Base-by-base conservation (phyloP, 2,329 filamentous ascomycete species). In the Fusarium torreyae region DNA sequence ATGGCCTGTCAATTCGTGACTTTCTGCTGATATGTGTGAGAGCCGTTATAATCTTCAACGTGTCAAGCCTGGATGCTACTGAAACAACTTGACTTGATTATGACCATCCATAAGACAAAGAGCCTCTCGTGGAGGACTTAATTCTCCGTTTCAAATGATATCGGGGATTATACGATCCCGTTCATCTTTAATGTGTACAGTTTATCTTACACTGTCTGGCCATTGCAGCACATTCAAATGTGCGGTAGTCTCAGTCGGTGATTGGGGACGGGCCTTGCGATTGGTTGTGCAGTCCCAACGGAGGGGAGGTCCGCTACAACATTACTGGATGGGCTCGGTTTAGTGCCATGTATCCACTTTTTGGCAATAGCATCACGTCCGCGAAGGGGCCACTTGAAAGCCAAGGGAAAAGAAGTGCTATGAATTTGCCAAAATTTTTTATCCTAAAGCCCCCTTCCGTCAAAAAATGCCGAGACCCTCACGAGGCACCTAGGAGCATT, bases 141-240 rank as follows among this genome's bases (percentile, higher is more conserved):
- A 17, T 6, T 22, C 6, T 34, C 42, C 42, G 57, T 60, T 43
- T 18, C 9, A 48, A 48, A 20, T 20, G 18, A 20, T 20, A 20
- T 20, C 18, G 18, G 18, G 18, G 18, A 20, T 20, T 20, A 20
- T 20, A 20, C 18, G 18, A 20, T 24, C 10, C 34, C 34, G 18
- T 20, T 20, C 18, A n/a, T 36, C n/a, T 3, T 42, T 14, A 2
- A 5, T 40, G 31, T 24, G 18, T 44, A 46, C 57, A 64, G 67
- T 64, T 7, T 7, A 3, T 7, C 13, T n/a, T 24, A 49, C 67
- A 70, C 67, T 64, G 67, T 20, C 18, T 20, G 18, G 18, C 18
- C 18, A 20, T 20, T 20, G 18, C 18, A 20, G 18, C 18, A 20
- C 18, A 20, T 20, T 20, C 18, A 20, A 20, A 20, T 20, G 18